Conservation (phyloP, 2,329 filamentous ascomycete species). For the Fusarium sp. region DNA sequence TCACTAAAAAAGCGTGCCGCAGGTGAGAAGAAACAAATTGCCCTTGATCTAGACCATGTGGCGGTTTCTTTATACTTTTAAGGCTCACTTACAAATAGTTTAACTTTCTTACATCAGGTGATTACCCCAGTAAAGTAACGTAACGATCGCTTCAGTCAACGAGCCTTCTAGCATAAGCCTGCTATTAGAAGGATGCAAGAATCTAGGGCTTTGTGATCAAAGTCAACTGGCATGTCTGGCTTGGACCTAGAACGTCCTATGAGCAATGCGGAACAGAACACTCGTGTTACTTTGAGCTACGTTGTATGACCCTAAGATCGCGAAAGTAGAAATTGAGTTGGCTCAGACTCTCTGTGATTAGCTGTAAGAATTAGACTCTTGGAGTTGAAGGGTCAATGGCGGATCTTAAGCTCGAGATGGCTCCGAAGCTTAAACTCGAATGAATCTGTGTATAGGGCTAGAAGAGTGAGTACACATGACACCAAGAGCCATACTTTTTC, state of each 20-base stretch:
- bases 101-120: neutral
- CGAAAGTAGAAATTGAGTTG: too few relatives aligned
- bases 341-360: too few relatives aligned
- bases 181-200: neutral
- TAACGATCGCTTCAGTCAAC: neutral
- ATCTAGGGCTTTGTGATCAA: neutral
- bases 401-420: neutral
- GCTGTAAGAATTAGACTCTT: too few relatives aligned
- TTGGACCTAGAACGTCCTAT: too few relatives aligned
- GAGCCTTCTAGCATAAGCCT: neutral
- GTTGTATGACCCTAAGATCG: too few relatives aligned
- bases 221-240: too few relatives aligned
- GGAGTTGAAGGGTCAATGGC: neutral
- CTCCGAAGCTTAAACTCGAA: neutral
- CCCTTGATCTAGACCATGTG: neutral
- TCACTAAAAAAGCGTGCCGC: neutral
- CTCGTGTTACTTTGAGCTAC: too few relatives aligned
- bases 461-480: neutral
- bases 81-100: neutral
- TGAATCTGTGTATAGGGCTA: neutral
- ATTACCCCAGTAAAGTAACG: neutral
- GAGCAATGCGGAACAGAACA: too few relatives aligned
- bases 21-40: constrained; percentile 1
- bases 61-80: neutral
- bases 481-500: neutral